Base-by-base conservation (phyloP, 805 yeast genomes). In the Kodamaea laetipori region DNA sequence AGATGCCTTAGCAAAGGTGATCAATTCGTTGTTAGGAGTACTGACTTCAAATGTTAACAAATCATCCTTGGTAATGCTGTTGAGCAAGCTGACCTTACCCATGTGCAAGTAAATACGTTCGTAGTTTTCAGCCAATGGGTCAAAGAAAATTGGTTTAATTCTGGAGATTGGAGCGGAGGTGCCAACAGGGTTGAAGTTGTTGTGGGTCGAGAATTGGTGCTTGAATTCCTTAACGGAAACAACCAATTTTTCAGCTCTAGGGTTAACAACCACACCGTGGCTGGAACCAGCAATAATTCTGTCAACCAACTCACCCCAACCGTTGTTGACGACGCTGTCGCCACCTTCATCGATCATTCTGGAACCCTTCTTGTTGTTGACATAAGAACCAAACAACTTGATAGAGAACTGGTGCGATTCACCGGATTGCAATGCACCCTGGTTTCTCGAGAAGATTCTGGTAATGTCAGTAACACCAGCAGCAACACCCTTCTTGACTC, bases 301-400 rank as follows among this genome's bases (percentile, higher is more conserved):
- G 54, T 87, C 89, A 16, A 85, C 77, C 39, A 86, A 66, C 49
- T 84, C 90, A 66, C 96, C 97, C 96, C 96, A 89, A 39, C 97
- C 97, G 47, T 79, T 76, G 57, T 81, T 83, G 13, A 41, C 47
- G 15, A 21, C 44, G 3, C 43, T 35, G 27, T 49, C 52, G 3
- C 52, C 54, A 21, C 24, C 9, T 21, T 49, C 47, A 7, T 46
- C 47, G 12, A 30, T 39, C 24, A 48, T 21, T 37, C 45, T 39
- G 55, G 66, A 69, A 25, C 60, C 60, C 47, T 57, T 66, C 48
- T 69, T 68, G 21, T 64, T 66, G 46, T 71, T 72, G 52, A 81
- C 75, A 53, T 75, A 82, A 0, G 94, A 83, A 1, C 92, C 85
- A 57, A 76, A 89, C 54, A 89, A 65, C 54, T 83, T 80, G 52